Conservation (phyloP, 2,329 filamentous ascomycete species). For the Magnaporthiopsis rhizophila region DNA sequence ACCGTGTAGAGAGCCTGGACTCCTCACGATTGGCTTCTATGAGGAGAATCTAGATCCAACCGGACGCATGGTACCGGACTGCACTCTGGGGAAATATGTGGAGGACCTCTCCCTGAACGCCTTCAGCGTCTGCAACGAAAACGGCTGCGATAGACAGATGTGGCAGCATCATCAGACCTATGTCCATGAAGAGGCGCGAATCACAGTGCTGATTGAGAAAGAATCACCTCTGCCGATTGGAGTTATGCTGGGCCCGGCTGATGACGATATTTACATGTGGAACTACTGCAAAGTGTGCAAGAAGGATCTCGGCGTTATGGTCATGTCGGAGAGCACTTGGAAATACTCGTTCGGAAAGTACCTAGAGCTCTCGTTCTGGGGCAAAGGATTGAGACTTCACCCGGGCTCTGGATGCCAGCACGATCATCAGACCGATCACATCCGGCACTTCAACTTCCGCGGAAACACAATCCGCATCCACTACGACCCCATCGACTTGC, state of each 20-base stretch:
- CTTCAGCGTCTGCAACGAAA: slow-evolving; percentile 68
- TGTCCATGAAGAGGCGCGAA: slow-evolving; percentile 88
- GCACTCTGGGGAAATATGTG: slow-evolving; percentile 88
- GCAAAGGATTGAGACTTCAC: slow-evolving; percentile 67
- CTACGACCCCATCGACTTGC: slow-evolving; percentile 84
- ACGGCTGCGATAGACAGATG: slow-evolving; percentile 83
- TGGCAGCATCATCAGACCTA: slow-evolving; percentile 92
- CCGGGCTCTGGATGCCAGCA: slow-evolving; percentile 71
- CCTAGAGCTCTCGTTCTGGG: slow-evolving; percentile 96
- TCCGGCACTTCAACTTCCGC: slow-evolving; percentile 84
- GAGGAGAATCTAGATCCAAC: slow-evolving; percentile 68
- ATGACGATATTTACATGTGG: slow-evolving; percentile 85
- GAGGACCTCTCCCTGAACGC: slow-evolving; percentile 78
- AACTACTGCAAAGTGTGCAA: slow-evolving; percentile 89
- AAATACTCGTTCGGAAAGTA: slow-evolving; percentile 99
- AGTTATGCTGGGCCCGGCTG: slow-evolving; percentile 32
- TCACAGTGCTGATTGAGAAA: slow-evolving; percentile 83
- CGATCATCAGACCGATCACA: slow-evolving; percentile 85
- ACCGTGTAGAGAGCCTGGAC: slow-evolving; percentile 81
- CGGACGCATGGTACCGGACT: slow-evolving; percentile 70
- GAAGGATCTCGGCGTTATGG: slow-evolving; percentile 78
- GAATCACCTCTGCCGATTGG: slow-evolving; percentile 43
- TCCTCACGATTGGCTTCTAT: slow-evolving; percentile 90
- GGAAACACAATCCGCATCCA: slow-evolving; percentile 83
- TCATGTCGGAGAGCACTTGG: slow-evolving; percentile 92